phyloP scores from a whole-genome alignment of 768 basidiomycete species.

The Amanita inopinata region DNA sequence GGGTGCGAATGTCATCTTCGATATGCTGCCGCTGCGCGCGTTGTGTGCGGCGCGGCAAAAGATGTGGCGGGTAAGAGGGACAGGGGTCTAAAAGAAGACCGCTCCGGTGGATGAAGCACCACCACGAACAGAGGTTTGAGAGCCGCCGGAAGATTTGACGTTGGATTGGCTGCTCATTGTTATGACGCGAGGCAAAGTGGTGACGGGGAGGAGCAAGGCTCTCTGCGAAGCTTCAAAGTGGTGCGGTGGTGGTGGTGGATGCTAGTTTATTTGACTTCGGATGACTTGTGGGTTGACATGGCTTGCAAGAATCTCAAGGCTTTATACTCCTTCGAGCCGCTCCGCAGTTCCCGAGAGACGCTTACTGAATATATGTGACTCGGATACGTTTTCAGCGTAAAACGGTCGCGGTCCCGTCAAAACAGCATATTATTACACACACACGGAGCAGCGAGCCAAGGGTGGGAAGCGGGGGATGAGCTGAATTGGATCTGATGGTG shows the following conservation, averaged over 20 bases:
- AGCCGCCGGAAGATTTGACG: constrained; percentile 24
- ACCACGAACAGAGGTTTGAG: constrained; percentile 35
- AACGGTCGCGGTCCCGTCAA: background rate
- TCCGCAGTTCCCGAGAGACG: background rate
- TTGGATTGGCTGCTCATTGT: constrained; percentile 32
- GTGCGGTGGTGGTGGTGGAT: too few relatives aligned
- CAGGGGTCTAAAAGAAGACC: constrained; percentile 46
- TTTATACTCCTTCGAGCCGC: constrained; percentile 4
- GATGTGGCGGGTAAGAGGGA: constrained; percentile 12
- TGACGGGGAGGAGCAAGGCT: background rate
- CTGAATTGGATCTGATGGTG: constrained; percentile 26
- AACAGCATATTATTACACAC: background rate
- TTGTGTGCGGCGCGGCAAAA: background rate
- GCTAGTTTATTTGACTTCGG: background rate
- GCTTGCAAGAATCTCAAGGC: background rate
- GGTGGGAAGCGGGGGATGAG: constrained; percentile 17
- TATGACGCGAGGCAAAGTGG: constrained; percentile 10
- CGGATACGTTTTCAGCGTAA: constrained; percentile 1
- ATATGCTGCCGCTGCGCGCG: background rate
- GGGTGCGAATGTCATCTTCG: too few relatives aligned
- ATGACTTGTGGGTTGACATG: constrained; percentile 1
- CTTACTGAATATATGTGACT: constrained; percentile 5
- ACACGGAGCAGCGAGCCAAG: constrained; percentile 3
- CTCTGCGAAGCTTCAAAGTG: too few relatives aligned
- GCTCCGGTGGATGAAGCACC: constrained; percentile 42